Percentiles rank a stretch among this genome's conserved stretches.
phyloP scores from a whole-genome alignment of 2,329 filamentous ascomycete species.

The Salinomyces thailandicus region DNA sequence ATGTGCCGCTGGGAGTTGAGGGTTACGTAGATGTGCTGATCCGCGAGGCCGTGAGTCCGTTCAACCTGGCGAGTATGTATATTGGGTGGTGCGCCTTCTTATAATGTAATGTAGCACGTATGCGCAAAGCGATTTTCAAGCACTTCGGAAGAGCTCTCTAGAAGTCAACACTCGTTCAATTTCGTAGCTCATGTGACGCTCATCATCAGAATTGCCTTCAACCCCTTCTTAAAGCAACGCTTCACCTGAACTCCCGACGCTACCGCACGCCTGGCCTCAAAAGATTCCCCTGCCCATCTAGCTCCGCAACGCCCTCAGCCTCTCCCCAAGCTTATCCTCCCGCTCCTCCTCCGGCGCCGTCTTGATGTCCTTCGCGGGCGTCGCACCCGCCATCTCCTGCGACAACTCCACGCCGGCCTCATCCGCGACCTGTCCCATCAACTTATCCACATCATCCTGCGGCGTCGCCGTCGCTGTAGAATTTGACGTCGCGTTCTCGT shows the following conservation, averaged over 20 bases:
- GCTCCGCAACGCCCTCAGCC: constrained; percentile 42
- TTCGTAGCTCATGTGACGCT: too few relatives aligned
- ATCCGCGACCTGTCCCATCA: constrained; percentile 77
- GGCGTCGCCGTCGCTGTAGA: constrained; percentile 64
- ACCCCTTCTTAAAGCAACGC: too few relatives aligned
- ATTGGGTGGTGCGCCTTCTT: constrained; percentile 82
- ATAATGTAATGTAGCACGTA: constrained; percentile 30
- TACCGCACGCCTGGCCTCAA: too few relatives aligned
- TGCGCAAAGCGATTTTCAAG: too few relatives aligned
- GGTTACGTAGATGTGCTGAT: constrained; percentile 96
- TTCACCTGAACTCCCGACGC: too few relatives aligned
- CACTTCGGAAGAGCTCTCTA: too few relatives aligned
- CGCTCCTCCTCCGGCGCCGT: constrained; percentile 54
- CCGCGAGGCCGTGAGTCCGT: constrained; percentile 68
- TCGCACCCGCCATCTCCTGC: constrained; percentile 57
- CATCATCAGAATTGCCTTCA: too few relatives aligned
- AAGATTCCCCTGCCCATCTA: too few relatives aligned
- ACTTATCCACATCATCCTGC: constrained; percentile 76
- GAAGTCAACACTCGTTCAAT: too few relatives aligned
- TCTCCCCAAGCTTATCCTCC: constrained; percentile 60
- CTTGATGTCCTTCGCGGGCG: constrained; percentile 43
- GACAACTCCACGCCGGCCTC: constrained; percentile 76
- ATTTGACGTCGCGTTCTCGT: constrained; percentile 73
- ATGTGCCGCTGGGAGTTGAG: constrained; percentile 85
- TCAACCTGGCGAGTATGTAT: constrained; percentile 84